These are phyloP conservation scores for Hippophae tibetana DNA, from an alignment of 306 rosid genomes.

Conservation along the genomic window DNA sequence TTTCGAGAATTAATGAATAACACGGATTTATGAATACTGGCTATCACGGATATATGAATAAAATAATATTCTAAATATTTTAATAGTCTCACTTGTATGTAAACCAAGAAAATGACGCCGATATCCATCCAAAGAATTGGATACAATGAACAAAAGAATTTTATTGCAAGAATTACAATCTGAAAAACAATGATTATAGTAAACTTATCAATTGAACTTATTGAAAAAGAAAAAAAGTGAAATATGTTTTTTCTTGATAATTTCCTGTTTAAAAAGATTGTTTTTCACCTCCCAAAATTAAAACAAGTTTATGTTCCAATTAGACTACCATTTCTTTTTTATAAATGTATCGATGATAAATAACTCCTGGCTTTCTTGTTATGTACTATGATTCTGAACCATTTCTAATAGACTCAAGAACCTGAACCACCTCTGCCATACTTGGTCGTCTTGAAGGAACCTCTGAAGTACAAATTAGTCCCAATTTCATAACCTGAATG, in stretches of 20 bases:
- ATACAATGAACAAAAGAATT: conserved; percentile 38
- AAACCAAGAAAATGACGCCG: too few relatives aligned
- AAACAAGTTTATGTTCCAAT: conserved; percentile 15
- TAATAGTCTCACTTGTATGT: too few relatives aligned
- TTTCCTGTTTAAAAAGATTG: conserved; percentile 21
- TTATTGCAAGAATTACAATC: conserved; percentile 33
- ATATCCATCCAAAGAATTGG: conserved; percentile 2
- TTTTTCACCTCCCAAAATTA: conserved; percentile 7
- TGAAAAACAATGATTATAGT: conserved; percentile 31
- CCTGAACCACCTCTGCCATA: conserved; percentile 97
- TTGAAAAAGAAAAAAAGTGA: conserved; percentile 23
- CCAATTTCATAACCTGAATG: conserved; percentile 89
- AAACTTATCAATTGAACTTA: conserved; percentile 36
- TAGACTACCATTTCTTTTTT: conserved; percentile 9
- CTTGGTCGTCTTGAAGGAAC: conserved; percentile 86
- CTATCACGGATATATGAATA: too few relatives aligned
- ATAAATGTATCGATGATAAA: conserved; percentile 16
- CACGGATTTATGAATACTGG: too few relatives aligned
- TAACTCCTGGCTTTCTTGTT: not conserved
- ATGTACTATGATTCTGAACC: conserved; percentile 49
- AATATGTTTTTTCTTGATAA: not conserved
- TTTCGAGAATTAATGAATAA: too few relatives aligned
- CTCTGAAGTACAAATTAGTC: conserved; percentile 78
- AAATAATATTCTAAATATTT: too few relatives aligned
- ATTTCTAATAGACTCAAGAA: conserved; percentile 89